Evolutionary conservation across 2,329 filamentous ascomycete genomes (phyloP), one percentile per base, ranked within the genome.

Genomic region (Fusarium poae): DNA sequence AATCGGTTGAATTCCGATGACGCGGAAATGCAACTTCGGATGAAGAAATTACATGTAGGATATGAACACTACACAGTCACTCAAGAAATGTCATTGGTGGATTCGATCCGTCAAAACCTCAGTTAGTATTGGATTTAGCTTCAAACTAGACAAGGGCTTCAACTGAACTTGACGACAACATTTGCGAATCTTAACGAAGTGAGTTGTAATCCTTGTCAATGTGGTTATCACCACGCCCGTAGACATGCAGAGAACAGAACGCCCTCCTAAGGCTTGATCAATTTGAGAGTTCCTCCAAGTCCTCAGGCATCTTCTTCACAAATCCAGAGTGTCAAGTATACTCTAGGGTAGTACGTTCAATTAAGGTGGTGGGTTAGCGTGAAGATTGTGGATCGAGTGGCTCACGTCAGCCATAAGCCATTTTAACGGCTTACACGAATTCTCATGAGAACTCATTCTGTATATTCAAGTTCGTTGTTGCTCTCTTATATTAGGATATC

Each of bases 381-480:
- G 34, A 34, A 23, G n/a, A 39, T 27, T 52, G 63, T 62, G 64
- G 67, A 29, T 21, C 35, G 12, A 23, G 55, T 74, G 72, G 72
- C 72, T 74, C 67, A 74, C 57, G 62, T 74, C 68, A 74, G 72
- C 70, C 70, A 74, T 56, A 51, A 58, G 45, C 48, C 45, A 45
- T 44, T 23, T 27, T 21, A 37, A 55, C 50, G 56, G 63, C 71
- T 72, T 49, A 68, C 56, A 59, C 50, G 53, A 71, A 51, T 56
- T 25, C 35, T 55, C 50, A 32, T 16, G 43, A 65, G 45, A 40
- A n/a, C 40, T 64, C 45, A 11, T 37, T 55, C 39, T 34, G 56
- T 29, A 20, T 20, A 32, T 35, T 44, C 58, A 35, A 48, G 11
- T 49, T 54, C 40, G 21, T 39, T 37, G 30, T 15, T 49, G 34